phyloP scores from a whole-genome alignment of 2,329 filamentous ascomycete species.

The Emergomyces pasteurianus region DNA sequence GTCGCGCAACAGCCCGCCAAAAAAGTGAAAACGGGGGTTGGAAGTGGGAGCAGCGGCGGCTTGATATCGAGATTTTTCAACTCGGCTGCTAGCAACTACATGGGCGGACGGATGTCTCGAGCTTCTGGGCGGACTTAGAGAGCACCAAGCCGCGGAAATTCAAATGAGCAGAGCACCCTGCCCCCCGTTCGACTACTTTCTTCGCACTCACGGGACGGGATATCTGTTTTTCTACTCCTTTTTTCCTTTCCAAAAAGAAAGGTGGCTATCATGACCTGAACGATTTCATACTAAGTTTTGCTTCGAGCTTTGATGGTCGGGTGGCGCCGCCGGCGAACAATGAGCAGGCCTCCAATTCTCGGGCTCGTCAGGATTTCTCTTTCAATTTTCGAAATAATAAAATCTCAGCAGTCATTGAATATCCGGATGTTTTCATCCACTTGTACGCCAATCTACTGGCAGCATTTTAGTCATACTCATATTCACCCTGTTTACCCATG shows the following conservation, averaged over 20 bases:
- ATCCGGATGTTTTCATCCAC: background rate
- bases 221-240: background rate
- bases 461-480: background rate
- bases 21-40: slow-evolving; percentile 27
- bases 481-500: background rate
- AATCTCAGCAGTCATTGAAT: background rate
- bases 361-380: background rate
- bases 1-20: slow-evolving; percentile 27
- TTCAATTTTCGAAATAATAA: background rate
- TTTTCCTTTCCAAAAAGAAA: background rate
- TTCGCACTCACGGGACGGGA: background rate
- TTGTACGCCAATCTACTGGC: background rate
- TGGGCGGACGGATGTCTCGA: slow-evolving; percentile 26
- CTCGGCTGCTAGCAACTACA: slow-evolving; percentile 31
- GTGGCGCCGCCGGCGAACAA: background rate
- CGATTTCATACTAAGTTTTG: background rate
- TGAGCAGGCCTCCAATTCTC: background rate
- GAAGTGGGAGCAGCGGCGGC: slow-evolving; percentile 20
- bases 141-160: background rate
- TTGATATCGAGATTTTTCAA: slow-evolving; percentile 34
- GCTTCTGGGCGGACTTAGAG: slow-evolving; percentile 12
- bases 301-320: background rate
- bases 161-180: background rate
- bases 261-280: background rate
- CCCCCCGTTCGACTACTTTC: background rate